Conservation (phyloP, 163 green algal genomes). For the Prototheca wickerhamii region DNA sequence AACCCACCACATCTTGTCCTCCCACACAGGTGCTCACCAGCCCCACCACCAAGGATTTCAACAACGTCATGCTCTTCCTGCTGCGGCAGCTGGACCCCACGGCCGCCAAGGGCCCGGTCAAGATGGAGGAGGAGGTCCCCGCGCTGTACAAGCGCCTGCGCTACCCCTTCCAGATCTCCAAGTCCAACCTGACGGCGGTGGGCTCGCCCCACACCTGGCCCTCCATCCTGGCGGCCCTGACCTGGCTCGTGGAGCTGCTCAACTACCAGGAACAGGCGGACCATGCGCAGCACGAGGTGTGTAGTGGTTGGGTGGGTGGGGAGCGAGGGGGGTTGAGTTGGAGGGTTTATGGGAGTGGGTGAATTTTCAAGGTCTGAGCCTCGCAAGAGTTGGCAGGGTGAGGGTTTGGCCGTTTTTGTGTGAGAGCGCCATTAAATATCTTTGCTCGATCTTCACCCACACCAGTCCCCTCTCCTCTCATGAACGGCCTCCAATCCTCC, state of each 20-base stretch:
- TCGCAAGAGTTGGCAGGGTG: no score
- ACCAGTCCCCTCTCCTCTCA: no score
- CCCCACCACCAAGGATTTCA: constrained; percentile 88
- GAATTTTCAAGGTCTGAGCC: no score
- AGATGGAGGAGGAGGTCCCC: constrained; percentile 89
- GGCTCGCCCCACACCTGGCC: constrained; percentile 89
- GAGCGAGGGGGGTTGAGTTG: no score
- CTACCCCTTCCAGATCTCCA: constrained; percentile 89
- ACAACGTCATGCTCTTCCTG: constrained; percentile 79
- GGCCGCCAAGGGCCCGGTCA: constrained; percentile 49
- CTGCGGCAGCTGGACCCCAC: constrained; percentile 71
- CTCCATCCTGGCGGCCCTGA: constrained; percentile 67
- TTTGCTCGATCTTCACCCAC: no score
- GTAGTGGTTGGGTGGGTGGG: no score
- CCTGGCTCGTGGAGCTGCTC: constrained; percentile 87
- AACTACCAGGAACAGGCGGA: constrained; percentile 11
- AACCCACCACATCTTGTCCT: constrained; percentile 24
- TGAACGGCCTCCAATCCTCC: no score
- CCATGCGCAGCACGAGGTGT: constrained; percentile 10
- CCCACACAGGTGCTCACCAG: constrained; percentile 62
- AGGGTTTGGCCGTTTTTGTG: no score
- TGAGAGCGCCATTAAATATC: no score
- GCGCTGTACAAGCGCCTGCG: constrained; percentile 82
- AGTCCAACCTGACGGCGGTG: constrained; percentile 78
- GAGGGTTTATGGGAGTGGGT: no score